These are phyloP conservation scores for Rhizomucor miehei DNA, from an alignment of 371 early-diverging fungal genomes.

Conservation along the genomic window DNA sequence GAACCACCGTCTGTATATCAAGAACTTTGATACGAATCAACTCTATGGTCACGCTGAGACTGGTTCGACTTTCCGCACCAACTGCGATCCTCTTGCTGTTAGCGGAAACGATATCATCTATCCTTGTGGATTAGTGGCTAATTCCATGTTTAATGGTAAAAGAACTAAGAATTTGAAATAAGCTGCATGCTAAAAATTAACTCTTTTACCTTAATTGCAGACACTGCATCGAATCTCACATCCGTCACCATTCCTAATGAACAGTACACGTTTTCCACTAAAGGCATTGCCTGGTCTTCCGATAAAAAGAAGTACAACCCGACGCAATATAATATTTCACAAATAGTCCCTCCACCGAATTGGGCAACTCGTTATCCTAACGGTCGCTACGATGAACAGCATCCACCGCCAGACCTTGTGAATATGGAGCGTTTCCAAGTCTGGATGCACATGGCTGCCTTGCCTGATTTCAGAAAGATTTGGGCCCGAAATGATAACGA, in stretches of 20 bases:
- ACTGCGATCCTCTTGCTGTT: slow-evolving; percentile 55
- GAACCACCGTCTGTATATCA: slow-evolving; percentile 96
- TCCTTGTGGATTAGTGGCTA: slow-evolving; percentile 98
- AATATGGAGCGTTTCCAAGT: slow-evolving; percentile 89
- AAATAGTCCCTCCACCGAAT: slow-evolving; percentile 75
- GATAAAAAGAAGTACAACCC: slow-evolving; percentile 71
- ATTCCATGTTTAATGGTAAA: slow-evolving; percentile 90
- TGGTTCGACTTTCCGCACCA: slow-evolving; percentile 20
- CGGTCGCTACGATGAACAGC: slow-evolving; percentile 49
- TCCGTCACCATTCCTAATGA: slow-evolving; percentile 12
- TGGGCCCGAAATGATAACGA: slow-evolving; percentile 77
- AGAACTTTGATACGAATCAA: slow-evolving; percentile 84
- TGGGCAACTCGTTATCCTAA: slow-evolving; percentile 65
- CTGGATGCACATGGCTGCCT: slow-evolving; percentile 98
- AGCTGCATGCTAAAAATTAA: not conserved
- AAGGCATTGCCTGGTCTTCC: slow-evolving; percentile 86
- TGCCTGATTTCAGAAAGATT: slow-evolving; percentile 96
- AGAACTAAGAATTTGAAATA: not conserved
- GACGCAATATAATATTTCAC: slow-evolving; percentile 42
- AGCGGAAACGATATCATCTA: slow-evolving; percentile 60
- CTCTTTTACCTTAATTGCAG: slow-evolving; percentile 17
- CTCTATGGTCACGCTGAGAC: slow-evolving; percentile 60
- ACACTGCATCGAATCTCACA: slow-evolving; percentile 35
- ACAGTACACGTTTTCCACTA: slow-evolving; percentile 52
- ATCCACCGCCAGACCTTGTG: slow-evolving; percentile 70